These are phyloP conservation scores for Paraconiothyrium brasiliense DNA, from an alignment of 2,329 filamentous ascomycete species.

Conservation along the genomic window DNA sequence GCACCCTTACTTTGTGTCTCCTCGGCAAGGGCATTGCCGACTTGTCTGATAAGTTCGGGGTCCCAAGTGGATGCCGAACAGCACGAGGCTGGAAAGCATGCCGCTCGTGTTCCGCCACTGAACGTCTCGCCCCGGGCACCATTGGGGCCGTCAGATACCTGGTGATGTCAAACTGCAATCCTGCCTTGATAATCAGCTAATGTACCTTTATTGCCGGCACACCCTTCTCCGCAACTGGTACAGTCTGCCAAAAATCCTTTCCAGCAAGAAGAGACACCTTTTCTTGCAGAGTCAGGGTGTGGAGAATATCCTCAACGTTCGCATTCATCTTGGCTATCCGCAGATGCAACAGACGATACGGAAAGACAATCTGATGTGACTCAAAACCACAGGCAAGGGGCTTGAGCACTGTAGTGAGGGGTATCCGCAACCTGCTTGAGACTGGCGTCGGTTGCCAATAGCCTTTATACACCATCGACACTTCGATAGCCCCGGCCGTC, in stretches of 20 bases:
- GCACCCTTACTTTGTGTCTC: conserved; percentile 78
- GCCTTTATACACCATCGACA: conserved; percentile 5
- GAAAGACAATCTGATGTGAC: too few species aligned
- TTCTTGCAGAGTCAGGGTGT: conserved; percentile 46
- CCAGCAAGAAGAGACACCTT: conserved; percentile 47
- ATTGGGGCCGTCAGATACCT: conserved; percentile 74
- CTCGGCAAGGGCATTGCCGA: conserved; percentile 73
- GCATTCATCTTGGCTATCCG: conserved; percentile 28
- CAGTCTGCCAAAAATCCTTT: conserved; percentile 75
- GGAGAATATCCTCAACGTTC: conserved; percentile 40
- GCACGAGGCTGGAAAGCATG: conserved; percentile 79
- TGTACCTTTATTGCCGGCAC: conserved; percentile 65
- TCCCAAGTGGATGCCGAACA: conserved; percentile 78
- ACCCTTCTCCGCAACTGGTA: conserved; percentile 65
- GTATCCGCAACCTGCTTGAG: background rate
- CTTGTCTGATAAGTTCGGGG: conserved; percentile 61
- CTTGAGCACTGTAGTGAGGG: background rate
- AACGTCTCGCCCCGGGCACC: conserved; percentile 71
- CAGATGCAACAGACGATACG: background rate
- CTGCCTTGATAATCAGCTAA: background rate
- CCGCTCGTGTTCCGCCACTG: conserved; percentile 71
- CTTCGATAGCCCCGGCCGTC: background rate
- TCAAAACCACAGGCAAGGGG: background rate
- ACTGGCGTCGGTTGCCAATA: background rate
- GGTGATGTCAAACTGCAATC: conserved; percentile 26